Percentiles rank a stretch among this genome's conserved stretches.
phyloP scores from a whole-genome alignment of 306 rosid genomes.

The Morella rubra region DNA sequence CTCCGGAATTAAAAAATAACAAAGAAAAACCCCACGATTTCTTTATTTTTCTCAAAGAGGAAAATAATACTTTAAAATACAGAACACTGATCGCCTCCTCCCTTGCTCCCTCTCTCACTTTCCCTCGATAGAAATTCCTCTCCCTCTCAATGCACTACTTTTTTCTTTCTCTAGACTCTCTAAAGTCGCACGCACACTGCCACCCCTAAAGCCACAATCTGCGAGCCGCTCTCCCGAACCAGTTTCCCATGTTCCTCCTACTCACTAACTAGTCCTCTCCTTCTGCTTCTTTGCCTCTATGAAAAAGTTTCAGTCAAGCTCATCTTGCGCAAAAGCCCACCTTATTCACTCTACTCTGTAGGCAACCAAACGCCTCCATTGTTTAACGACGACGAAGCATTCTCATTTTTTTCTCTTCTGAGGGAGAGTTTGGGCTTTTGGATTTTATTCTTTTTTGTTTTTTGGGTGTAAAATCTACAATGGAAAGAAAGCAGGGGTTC shows the following conservation, averaged over 20 bases:
- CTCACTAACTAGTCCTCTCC: not conserved
- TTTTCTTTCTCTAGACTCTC: constrained; percentile 31
- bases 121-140: not conserved
- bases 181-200: constrained; percentile 13
- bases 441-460: not conserved
- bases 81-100: not conserved
- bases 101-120: not conserved
- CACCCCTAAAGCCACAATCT: constrained; percentile 14
- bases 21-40: too few relatives aligned
- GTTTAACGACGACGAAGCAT: not conserved
- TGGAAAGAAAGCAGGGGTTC: constrained; percentile 93
- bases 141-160: not conserved
- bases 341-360: not conserved
- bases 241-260: not conserved
- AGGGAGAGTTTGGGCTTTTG: too few relatives aligned
- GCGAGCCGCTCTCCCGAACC: constrained; percentile 17
- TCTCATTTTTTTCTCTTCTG: not conserved
- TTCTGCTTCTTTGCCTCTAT: constrained; percentile 2
- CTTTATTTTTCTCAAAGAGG: too few relatives aligned
- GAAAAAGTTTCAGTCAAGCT: constrained; percentile 18
- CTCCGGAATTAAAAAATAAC: too few relatives aligned
- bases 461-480: not conserved
- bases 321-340: not conserved
- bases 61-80: too few relatives aligned
- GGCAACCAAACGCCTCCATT: not conserved